Percentiles rank a stretch among this genome's conserved stretches.
These are phyloP conservation scores for Thalassiosira profunda DNA, from an alignment of 108 stramenopile species.

Conservation along the genomic window DNA sequence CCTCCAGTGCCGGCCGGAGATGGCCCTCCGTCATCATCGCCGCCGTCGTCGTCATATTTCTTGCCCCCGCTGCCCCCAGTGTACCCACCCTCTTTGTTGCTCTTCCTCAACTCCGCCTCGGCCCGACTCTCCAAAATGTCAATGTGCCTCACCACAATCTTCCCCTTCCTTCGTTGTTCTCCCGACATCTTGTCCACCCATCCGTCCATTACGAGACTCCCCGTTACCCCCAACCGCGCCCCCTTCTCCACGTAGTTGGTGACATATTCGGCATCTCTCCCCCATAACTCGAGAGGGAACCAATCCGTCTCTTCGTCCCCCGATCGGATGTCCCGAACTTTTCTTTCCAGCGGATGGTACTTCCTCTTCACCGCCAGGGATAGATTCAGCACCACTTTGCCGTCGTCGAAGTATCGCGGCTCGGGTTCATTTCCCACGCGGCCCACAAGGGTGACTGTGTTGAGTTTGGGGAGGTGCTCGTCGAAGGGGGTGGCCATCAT, in stretches of 20 bases:
- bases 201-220: conserved; percentile 61
- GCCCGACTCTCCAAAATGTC: conserved; percentile 82
- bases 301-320: conserved; percentile 95
- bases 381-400: conserved; percentile 89
- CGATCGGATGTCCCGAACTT: conserved; percentile 55
- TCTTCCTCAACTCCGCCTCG: conserved; percentile 64
- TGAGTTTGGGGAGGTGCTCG: conserved; percentile 76
- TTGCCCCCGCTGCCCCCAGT: conserved; percentile 13
- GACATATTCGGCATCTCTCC: conserved; percentile 87
- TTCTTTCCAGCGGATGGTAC: conserved; percentile 85
- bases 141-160: conserved; percentile 72
- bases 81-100: conserved; percentile 3
- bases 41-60: conserved; percentile 30
- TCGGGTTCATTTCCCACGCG: conserved; percentile 85
- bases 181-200: conserved; percentile 76
- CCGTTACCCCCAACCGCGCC: conserved; percentile 69
- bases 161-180: conserved; percentile 52
- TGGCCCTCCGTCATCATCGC: conserved; percentile 41
- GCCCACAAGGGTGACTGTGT: conserved; percentile 85
- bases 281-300: conserved; percentile 94
- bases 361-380: conserved; percentile 84
- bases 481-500: conserved; percentile 63
- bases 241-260: conserved; percentile 81
- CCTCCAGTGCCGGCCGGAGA: conserved; percentile 36
- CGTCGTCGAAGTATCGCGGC: conserved; percentile 89